Base-by-base conservation (phyloP, 2,329 filamentous ascomycete species). In the Ophiostoma piceae region DNA sequence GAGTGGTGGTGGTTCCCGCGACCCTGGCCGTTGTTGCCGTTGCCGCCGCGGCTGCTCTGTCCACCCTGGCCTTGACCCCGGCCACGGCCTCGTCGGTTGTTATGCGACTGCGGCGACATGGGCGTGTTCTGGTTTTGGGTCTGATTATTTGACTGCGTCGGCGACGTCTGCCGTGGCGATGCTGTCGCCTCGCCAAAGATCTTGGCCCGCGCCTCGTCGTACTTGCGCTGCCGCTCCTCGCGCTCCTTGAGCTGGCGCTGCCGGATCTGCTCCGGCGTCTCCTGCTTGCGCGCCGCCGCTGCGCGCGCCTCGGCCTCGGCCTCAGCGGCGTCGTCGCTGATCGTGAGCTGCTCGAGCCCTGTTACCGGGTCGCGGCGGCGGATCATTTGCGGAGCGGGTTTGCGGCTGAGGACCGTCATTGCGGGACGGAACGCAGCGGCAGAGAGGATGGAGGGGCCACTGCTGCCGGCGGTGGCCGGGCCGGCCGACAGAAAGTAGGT, bases 171-270 rank as follows among this genome's bases (percentile, higher is more conserved):
- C 19, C 71, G 68, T 19, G 71, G 71, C 1, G 71, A 71, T 16
- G 66, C 16, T 14, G 66, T 8, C 7, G 72, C 67, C 72, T 72
- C 87, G 26, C 93, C 93, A 78, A 97, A 94, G 69, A 97, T 89
- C 77, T 93, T 90, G 75, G 94, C 92, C 39, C 94, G 86, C 6
- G 89, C 92, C 80, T 97, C 93, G 72, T 96, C 91, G 77, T 97
- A 97, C 72, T 91, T 90, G 70, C 88, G 88, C 81, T 96, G 91
- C 81, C 95, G 97, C 80, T 96, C 93, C 9, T 66, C 65, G 22
- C 65, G 65, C 65, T 66, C 65, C 22, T 41, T 47, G 2, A 26
- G 37, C 68, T 94, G 91, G 76, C 90, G 90, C 32, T 88, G 86
- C 72, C 91, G 88, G 43, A 93, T 86, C 80, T 97, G 90, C 75